Base-by-base conservation (phyloP, 345 rosid species). In the Triadica sebifera region DNA sequence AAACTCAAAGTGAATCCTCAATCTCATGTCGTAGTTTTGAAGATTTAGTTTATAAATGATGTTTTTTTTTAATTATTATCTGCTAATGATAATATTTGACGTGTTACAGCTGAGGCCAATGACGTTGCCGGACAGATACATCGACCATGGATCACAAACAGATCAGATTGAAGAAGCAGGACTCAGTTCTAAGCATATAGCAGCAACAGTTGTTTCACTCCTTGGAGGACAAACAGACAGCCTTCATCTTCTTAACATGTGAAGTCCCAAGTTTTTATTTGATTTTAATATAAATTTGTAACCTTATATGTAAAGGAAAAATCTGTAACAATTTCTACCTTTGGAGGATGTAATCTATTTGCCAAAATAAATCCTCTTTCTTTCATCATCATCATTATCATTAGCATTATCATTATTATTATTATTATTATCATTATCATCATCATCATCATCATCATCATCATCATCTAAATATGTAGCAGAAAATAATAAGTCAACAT, bases 41-140 rank as follows among this genome's bases (percentile, higher is more conserved):
- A 15, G 1, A 25, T 17, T 67, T 24, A n/a, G 25, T 52, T n/a
- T n/a, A n/a, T n/a, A n/a, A 52, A 17, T 5, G 15, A 15, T 37
- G 5, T 25, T 8, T 2, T 2, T 1, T 24, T n/a, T 5, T 12
- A n/a, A 5, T 61, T 13, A 19, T 49, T n/a, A 7, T 61, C 34
- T 34, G 17, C 6, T 55, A 22, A 41, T 65, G n/a, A 62, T 29
- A 37, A 65, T n/a, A 15, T 9, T 71, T 51, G 43, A 8, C 4
- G 19, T 66, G n/a, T 81, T n/a, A 80, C 82, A 87, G 89, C 84
- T 85, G 89, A 81, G 90, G 67, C 81, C 86, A 12, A 81, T 85
- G 84, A 71, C 84, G 67, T 85, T 82, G 4, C 90, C 89, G 0
- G 90, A 84, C 60, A 77, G 85, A 79, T 82, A 82, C 73, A 84